These are phyloP conservation scores for Cicer bijugum DNA, from an alignment of 306 rosid species.

Conservation along the genomic window DNA sequence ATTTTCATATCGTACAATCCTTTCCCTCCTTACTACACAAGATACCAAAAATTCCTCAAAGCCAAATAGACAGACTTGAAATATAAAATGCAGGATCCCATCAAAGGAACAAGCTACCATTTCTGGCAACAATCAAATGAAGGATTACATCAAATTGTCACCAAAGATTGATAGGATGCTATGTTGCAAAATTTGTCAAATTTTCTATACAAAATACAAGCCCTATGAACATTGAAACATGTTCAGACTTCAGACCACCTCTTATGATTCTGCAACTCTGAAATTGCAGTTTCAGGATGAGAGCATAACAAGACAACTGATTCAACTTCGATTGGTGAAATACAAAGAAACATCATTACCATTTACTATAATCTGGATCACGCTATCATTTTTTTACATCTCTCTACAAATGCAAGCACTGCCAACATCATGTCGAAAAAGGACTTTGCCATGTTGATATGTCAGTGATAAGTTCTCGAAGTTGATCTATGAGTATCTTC, in stretches of 20 bases:
- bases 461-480: conserved; percentile 77
- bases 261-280: conserved; percentile 3
- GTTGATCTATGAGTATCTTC: conserved; percentile 83
- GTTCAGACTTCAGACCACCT: conserved; percentile 23
- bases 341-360: conserved; percentile 34
- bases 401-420: conserved; percentile 32
- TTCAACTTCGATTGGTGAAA: conserved; percentile 32
- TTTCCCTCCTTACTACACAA: conserved; percentile 8
- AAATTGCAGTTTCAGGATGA: conserved; percentile 28
- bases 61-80: conserved; percentile 32
- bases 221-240: conserved; percentile 13
- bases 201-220: conserved; percentile 23
- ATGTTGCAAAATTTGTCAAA: conserved; percentile 14
- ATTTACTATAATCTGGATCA: conserved; percentile 27
- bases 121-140: conserved; percentile 16
- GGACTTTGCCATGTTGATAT: conserved; percentile 98
- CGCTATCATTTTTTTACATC: neutral
- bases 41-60: conserved; percentile 24
- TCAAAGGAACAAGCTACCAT: conserved; percentile 10
- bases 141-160: conserved; percentile 13
- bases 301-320: conserved; percentile 15
- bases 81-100: neutral
- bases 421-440: conserved; percentile 57
- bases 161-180: conserved; percentile 5
- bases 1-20: conserved; percentile 1